Evolutionary conservation across 2,329 filamentous ascomycete species (phyloP).

Genomic region (Rhexocercosporidium sp.): DNA sequence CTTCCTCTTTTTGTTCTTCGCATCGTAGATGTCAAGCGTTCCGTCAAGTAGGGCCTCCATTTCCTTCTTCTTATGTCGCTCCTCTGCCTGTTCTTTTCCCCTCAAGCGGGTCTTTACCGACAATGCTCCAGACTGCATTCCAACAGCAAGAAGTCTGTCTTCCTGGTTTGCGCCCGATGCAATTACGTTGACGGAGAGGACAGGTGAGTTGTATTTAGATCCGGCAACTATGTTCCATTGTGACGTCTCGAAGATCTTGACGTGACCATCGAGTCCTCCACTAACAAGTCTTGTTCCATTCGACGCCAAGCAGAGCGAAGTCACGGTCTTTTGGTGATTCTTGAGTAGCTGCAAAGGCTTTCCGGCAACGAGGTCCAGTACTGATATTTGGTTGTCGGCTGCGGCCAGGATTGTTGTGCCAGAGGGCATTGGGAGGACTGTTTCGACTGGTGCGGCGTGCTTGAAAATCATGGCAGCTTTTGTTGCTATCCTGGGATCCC

Average conservation of each 20-base stretch:
- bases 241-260: conserved; percentile 95
- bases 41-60: conserved; percentile 84
- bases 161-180: conserved; percentile 69
- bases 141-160: conserved; percentile 92
- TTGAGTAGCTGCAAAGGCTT: conserved; percentile 85
- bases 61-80: conserved; percentile 78
- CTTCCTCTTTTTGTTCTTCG: conserved; percentile 68
- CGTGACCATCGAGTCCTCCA: conserved; percentile 90
- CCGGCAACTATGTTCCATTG: conserved; percentile 97
- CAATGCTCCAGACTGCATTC: conserved; percentile 92
- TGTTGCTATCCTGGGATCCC: conserved; percentile 81
- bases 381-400: conserved; percentile 84
- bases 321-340: conserved; percentile 98
- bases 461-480: conserved; percentile 89
- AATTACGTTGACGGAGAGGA: conserved; percentile 83
- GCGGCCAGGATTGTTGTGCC: conserved; percentile 87
- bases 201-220: conserved; percentile 89
- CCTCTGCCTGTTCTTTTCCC: conserved; percentile 77
- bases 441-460: conserved; percentile 87
- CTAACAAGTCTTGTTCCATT: conserved; percentile 81
- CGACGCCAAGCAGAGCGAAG: conserved; percentile 81
- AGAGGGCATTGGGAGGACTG: conserved; percentile 84
- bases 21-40: conserved; percentile 78
- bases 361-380: conserved; percentile 90
- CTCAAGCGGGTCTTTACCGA: conserved; percentile 89